Evolutionary conservation across 495 filamentous ascomycete species (phyloP), one percentile per base, ranked within the genome.

Genomic region (Lasiosphaeriaceae sp.): DNA sequence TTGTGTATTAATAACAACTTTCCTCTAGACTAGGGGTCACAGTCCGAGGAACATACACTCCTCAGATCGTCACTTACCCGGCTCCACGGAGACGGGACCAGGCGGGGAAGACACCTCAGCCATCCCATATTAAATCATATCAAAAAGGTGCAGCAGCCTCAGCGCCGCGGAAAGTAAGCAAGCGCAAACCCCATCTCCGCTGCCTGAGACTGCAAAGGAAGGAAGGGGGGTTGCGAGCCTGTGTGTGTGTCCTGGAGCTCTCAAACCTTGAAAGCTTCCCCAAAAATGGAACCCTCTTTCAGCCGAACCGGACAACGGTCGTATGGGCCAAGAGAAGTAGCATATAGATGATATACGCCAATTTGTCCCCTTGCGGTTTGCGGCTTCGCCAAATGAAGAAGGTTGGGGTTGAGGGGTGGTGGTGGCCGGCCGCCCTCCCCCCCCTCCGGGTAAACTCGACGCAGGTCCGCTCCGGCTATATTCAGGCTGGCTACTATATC

Each of bases 71-170:
- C 37, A 20, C 47, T 53, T 53, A 54, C 56, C 56, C 56, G 49
- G 56, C 56, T 58, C 56, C 56, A 49, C 49, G 56, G 56, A 23
- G 41, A 58, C 56, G 56, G 56, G 49, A 54, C 41, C 26, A 31
- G 26, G 26, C 26, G 26, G 26, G 26, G 22, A 53, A 24, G 17
- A 37, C 41, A 31, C 26, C 9, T 9, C 26, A 31, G 26, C 26
- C 26, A 31, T 31, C 26, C 26, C 26, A 31, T 4, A 31, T 31
- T 31, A 31, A 31, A 22, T 22, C 19, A 23, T 7, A n/a, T 49
- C 50, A 49, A 31, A 31, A 3, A 31, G 26, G 26, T 31, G 26
- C 26, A 31, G 9, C 26, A 31, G 9, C 3, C 9, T 31, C 26
- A 31, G 26, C 4, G 9, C 3, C 26, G 26, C 26, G 26, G n/a